These are phyloP conservation scores for Jackrogersella minutella DNA, from an alignment of 495 filamentous ascomycete species.

Conservation along the genomic window DNA sequence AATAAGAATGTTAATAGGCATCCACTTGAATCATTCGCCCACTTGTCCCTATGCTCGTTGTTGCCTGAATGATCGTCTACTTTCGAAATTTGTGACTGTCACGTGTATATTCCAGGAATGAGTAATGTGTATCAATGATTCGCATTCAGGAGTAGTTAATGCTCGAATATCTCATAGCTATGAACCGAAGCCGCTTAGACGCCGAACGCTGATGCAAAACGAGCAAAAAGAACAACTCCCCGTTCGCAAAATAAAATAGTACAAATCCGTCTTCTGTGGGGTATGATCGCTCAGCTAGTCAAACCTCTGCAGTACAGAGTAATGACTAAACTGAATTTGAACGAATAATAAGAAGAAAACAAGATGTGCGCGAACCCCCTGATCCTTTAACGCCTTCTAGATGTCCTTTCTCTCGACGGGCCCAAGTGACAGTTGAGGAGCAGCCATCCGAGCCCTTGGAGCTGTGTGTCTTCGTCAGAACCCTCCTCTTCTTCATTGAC, in stretches of 20 bases:
- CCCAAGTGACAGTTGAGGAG: neutral
- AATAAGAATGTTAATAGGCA: slow-evolving; percentile 23
- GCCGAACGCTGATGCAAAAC: slow-evolving; percentile 41
- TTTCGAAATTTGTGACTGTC: neutral
- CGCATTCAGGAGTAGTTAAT: slow-evolving; percentile 3
- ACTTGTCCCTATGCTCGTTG: neutral
- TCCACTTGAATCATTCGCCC: neutral
- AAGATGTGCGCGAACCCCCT: neutral
- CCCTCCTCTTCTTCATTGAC: neutral
- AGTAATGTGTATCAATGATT: neutral
- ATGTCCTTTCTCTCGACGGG: slow-evolving; percentile 7
- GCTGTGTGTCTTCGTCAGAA: neutral
- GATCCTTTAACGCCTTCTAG: slow-evolving; percentile 17
- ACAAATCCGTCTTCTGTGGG: slow-evolving; percentile 23
- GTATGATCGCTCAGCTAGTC: slow-evolving; percentile 18
- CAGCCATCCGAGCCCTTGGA: slow-evolving; percentile 6
- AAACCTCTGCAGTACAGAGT: slow-evolving; percentile 3
- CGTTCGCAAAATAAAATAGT: slow-evolving; percentile 16
- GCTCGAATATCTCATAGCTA: slow-evolving; percentile 18
- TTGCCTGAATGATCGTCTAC: neutral
- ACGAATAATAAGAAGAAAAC: slow-evolving; percentile 1
- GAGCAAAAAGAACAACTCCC: neutral
- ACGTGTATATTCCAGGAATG: too few species aligned
- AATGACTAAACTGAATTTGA: neutral
- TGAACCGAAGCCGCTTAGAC: slow-evolving; percentile 29